These are phyloP conservation scores for Pseudoturritis turrita DNA, from an alignment of 345 rosid genomes.

Conservation along the genomic window DNA sequence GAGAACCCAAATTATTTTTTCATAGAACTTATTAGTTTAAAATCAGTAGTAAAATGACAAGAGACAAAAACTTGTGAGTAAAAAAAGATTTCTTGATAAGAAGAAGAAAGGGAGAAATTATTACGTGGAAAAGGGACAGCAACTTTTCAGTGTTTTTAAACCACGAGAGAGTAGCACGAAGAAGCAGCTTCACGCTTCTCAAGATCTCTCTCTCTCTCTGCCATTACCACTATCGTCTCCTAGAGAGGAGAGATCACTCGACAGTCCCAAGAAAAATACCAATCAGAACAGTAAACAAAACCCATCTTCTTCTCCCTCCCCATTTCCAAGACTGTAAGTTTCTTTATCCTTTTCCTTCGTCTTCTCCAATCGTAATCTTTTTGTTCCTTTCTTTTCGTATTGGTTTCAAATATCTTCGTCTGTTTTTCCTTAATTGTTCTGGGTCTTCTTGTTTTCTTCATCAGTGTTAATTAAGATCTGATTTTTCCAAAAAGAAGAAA, in stretches of 20 bases:
- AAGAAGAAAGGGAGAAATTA: neutral
- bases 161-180: neutral
- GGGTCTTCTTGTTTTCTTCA: neutral
- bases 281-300: neutral
- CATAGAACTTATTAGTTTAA: neutral
- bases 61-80: neutral
- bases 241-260: slow-evolving; percentile 12
- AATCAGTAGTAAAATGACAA: neutral
- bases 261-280: slow-evolving; percentile 1
- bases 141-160: slow-evolving; percentile 14
- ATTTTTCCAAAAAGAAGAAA: neutral
- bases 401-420: neutral
- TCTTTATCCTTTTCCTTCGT: neutral
- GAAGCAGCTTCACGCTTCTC: slow-evolving; percentile 14
- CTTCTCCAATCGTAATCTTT: slow-evolving; percentile 1
- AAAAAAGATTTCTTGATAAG: neutral
- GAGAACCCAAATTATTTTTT: too few species aligned
- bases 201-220: slow-evolving; percentile 14
- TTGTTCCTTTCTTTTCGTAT: neutral
- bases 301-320: neutral
- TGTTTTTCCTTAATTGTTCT: slow-evolving; percentile 2
- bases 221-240: neutral
- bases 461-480: neutral
- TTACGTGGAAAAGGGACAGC: neutral
- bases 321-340: slow-evolving; percentile 15